Percentiles rank a stretch among this genome's conserved stretches.
Conservation (phyloP, 2,329 filamentous ascomycete genomes). For the Trichoderma citrinoviride region DNA sequence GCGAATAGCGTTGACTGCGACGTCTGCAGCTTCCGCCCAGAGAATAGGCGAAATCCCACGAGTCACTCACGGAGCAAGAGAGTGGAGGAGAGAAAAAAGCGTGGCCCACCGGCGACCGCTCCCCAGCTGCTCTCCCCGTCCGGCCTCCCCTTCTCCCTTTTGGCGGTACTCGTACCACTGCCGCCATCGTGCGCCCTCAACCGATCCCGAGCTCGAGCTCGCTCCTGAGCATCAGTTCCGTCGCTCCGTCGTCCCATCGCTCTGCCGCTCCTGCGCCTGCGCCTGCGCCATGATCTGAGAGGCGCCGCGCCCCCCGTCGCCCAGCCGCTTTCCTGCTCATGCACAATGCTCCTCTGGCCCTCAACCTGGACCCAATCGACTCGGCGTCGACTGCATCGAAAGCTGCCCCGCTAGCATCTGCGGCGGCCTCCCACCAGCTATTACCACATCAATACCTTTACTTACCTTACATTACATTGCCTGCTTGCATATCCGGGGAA, state of each 20-base stretch:
- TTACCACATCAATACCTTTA: background rate
- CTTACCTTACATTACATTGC: too few species aligned
- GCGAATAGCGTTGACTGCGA: background rate
- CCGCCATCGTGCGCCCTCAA: background rate
- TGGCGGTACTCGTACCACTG: background rate
- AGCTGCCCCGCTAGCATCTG: conserved; percentile 21
- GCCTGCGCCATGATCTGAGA: conserved; percentile 22
- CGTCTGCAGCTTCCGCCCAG: background rate
- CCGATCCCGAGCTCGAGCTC: background rate
- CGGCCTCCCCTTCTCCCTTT: background rate
- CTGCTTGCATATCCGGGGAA: too few species aligned
- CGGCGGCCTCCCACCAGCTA: conserved; percentile 22
- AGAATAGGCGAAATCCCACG: background rate
- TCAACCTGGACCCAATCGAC: conserved; percentile 18
- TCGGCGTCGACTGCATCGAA: conserved; percentile 18
- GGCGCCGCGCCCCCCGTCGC: conserved; percentile 6
- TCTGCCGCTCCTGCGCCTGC: background rate
- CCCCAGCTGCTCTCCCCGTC: background rate
- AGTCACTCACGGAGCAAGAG: background rate
- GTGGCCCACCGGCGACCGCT: background rate
- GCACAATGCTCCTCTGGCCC: conserved; percentile 24
- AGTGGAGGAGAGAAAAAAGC: background rate
- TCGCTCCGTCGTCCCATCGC: background rate
- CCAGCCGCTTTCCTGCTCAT: conserved; percentile 2
- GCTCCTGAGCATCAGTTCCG: conserved; percentile 5